These are phyloP conservation scores for Metarhizium rileyi DNA, from an alignment of 2,329 filamentous ascomycete species.

Conservation along the genomic window DNA sequence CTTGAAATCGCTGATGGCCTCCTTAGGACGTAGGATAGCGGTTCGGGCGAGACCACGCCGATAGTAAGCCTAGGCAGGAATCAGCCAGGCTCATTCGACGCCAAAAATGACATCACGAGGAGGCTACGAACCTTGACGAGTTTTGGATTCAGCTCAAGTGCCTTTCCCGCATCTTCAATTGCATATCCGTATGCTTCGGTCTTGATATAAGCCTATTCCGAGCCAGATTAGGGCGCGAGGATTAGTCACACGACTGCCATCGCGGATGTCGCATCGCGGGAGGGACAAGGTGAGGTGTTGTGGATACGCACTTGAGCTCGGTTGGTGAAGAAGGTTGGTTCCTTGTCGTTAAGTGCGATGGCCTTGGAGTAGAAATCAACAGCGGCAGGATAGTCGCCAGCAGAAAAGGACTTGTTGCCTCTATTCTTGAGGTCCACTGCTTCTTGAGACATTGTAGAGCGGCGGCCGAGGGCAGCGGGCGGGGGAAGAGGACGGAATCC, in stretches of 20 bases:
- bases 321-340: constrained; percentile 90
- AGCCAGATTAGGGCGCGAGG: constrained; percentile 1
- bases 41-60: constrained; percentile 84
- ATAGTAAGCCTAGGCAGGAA: constrained; percentile 66
- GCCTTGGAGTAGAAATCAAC: constrained; percentile 79
- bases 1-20: constrained; percentile 87
- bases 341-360: constrained; percentile 71
- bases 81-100: constrained; percentile 1
- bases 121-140: constrained; percentile 66
- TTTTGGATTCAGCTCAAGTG: constrained; percentile 77
- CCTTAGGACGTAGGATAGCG: constrained; percentile 79
- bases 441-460: constrained; percentile 42
- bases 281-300: constrained; percentile 9
- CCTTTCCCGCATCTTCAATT: constrained; percentile 80
- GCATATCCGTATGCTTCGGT: constrained; percentile 92
- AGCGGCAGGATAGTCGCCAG: constrained; percentile 77
- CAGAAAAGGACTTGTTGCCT: constrained; percentile 85
- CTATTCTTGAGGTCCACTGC: constrained; percentile 82
- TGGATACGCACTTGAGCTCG: constrained; percentile 78
- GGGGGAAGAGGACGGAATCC: constrained; percentile 4
- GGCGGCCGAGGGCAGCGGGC: constrained; percentile 1
- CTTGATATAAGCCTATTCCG: constrained; percentile 78
- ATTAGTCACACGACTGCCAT: constrained; percentile 40
- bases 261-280: background rate
- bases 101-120: constrained; percentile 1